Evolutionary conservation across 129 eudicot species (phyloP), one percentile per base, ranked within the genome.

Genomic region (Scalesia atractyloides): DNA sequence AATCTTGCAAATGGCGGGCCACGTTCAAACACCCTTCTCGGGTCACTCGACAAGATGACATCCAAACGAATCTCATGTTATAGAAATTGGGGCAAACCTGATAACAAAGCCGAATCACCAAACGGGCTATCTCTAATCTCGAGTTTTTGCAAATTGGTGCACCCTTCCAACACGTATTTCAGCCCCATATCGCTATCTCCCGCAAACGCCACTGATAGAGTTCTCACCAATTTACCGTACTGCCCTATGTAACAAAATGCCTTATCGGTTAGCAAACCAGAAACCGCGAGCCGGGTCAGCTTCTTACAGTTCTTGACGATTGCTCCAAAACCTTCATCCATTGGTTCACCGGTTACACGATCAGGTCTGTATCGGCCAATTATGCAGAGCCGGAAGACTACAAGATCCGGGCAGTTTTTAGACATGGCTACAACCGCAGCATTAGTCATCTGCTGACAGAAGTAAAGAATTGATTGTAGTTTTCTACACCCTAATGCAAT

Each of bases 291-390:
- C 39, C 96, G 82, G 0, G 96, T 89, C 17, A 89, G 96, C 78
- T 89, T 86, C 83, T 86, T 89, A 48, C 96, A 89, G 79, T 89
- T 89, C 83, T 86, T 84, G 39, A 89, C 96, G 36, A 89, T 89
- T 77, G 96, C 96, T 74, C 96, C 96, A 64, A 89, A 89, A 43
- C 96, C 96, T 72, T 86, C 89, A 1, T 89, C 96, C 96, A 89
- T 86, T 36, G 96, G 92, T 16, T 89, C 86, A 17, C 83, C 80
- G 4, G 96, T 89, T 39, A 64, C 46, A 7, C 72, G 87, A 64
- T 89, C 96, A 5, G 96, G 82, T 15, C 83, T 73, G 59, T 82
- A 88, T 16, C 92, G 81, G 1, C 82, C 89, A 33, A 89, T 82
- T 63, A 89, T 89, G 66, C 96, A 89, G 2, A 89, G 96, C 0